phyloP scores from a whole-genome alignment of 108 stramenopile genomes.

The Pelagomonas calceolata region DNA sequence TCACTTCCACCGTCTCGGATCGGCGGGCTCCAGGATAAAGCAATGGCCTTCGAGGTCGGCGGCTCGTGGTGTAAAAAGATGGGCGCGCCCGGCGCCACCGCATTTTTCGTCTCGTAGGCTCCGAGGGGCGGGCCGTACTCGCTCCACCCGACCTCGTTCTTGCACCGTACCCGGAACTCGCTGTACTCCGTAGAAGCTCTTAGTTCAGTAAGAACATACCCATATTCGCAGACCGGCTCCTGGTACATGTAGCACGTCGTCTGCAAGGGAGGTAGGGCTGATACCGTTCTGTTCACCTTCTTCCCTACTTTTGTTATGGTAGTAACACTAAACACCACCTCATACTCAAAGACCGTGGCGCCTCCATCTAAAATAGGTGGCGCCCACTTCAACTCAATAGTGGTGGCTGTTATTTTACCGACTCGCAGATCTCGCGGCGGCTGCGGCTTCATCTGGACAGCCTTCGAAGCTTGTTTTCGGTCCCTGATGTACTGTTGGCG shows the following conservation, averaged over 20 bases:
- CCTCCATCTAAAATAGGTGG: conserved; percentile 14
- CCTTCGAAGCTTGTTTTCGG: not conserved
- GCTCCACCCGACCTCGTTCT: conserved; percentile 25
- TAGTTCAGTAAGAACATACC: conserved; percentile 14
- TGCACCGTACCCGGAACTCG: conserved; percentile 18
- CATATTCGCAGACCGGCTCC: conserved; percentile 17
- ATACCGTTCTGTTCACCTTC: not conserved
- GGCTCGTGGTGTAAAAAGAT: not conserved
- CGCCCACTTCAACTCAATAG: conserved; percentile 9
- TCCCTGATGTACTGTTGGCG: not conserved
- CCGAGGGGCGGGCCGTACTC: conserved; percentile 16
- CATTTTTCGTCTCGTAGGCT: conserved; percentile 8
- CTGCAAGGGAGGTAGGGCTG: not conserved
- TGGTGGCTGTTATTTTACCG: not conserved
- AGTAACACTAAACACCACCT: not conserved
- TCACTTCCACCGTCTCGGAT: not conserved
- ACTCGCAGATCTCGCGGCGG: not conserved
- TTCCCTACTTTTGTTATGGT: conserved; percentile 1
- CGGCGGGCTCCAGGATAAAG: conserved; percentile 3
- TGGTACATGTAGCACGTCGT: conserved; percentile 1
- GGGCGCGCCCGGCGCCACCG: not conserved
- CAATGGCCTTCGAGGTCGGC: not conserved
- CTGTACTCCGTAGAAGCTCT: conserved; percentile 15
- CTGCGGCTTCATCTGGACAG: not conserved
- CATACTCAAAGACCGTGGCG: conserved; percentile 9